These are phyloP conservation scores for Emergomyces pasteurianus DNA, from an alignment of 2,329 filamentous ascomycete species.

Conservation along the genomic window DNA sequence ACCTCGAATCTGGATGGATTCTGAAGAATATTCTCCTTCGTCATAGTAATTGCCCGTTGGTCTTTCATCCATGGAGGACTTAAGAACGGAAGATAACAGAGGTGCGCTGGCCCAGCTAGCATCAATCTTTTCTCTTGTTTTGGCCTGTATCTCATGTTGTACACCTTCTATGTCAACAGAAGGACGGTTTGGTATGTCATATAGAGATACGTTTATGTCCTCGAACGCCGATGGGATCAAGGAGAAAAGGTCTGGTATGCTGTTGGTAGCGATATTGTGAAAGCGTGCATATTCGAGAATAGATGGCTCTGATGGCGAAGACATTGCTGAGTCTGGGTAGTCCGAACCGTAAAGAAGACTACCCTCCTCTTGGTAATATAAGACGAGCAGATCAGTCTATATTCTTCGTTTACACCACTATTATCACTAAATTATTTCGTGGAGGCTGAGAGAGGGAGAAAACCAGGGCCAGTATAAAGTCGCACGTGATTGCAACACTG, in stretches of 20 bases:
- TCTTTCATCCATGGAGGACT: neutral
- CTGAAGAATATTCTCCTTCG: conserved; percentile 13
- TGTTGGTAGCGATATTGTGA: conserved; percentile 31
- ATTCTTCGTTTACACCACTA: neutral
- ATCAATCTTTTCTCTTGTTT: conserved; percentile 22
- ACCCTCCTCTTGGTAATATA: neutral
- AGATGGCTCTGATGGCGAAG: conserved; percentile 21
- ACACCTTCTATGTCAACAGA: neutral
- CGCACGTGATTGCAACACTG: neutral
- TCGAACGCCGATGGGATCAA: conserved; percentile 6
- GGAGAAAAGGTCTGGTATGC: conserved; percentile 18
- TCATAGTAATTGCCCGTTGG: neutral
- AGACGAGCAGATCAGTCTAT: neutral
- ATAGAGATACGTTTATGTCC: conserved; percentile 4
- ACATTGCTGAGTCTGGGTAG: conserved; percentile 1
- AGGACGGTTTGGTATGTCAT: conserved; percentile 6
- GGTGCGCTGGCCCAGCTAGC: conserved; percentile 19
- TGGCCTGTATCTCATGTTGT: neutral
- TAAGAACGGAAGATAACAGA: conserved; percentile 21
- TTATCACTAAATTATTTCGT: neutral
- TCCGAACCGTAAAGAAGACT: neutral
- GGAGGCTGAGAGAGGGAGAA: too few species aligned
- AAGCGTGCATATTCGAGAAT: conserved; percentile 38
- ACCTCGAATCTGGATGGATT: conserved; percentile 13
- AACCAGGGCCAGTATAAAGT: neutral